Conservation (phyloP, 805 yeast genomes). For the Yarrowia sp. region DNA sequence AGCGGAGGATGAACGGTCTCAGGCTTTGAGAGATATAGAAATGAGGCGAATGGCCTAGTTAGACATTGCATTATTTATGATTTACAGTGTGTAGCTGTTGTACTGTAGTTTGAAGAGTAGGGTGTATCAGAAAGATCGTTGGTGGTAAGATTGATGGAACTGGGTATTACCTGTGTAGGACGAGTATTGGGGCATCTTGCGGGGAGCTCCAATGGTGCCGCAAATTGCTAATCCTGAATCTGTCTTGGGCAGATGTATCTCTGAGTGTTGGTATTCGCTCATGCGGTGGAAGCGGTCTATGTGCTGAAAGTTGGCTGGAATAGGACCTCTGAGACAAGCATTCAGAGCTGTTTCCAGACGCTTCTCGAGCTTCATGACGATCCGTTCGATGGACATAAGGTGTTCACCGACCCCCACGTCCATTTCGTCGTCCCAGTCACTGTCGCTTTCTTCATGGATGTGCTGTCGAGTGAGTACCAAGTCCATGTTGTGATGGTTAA, state of each 20-base stretch:
- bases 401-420: not conserved
- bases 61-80: conserved; percentile 26
- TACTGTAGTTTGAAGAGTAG: not conserved
- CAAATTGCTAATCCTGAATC: not conserved
- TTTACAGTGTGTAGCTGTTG: not conserved
- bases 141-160: too few species aligned
- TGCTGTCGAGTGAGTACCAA: not conserved
- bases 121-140: too few species aligned
- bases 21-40: conserved; percentile 17
- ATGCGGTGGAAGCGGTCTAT: not conserved
- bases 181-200: not conserved
- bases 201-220: not conserved
- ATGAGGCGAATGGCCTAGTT: conserved; percentile 25
- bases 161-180: too few species aligned
- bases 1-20: conserved; percentile 36
- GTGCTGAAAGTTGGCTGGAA: not conserved
- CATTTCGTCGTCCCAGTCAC: conserved; percentile 15
- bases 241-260: not conserved
- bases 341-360: not conserved
- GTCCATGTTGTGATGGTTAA: not conserved
- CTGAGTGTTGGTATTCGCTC: not conserved
- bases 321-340: not conserved
- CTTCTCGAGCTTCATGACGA: not conserved
- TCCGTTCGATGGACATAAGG: not conserved
- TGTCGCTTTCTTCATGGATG: conserved; percentile 7